Evolutionary conservation across 805 yeast genomes (phyloP), one percentile per base, ranked within the genome.

Genomic region (Monosporozyma unispora): DNA sequence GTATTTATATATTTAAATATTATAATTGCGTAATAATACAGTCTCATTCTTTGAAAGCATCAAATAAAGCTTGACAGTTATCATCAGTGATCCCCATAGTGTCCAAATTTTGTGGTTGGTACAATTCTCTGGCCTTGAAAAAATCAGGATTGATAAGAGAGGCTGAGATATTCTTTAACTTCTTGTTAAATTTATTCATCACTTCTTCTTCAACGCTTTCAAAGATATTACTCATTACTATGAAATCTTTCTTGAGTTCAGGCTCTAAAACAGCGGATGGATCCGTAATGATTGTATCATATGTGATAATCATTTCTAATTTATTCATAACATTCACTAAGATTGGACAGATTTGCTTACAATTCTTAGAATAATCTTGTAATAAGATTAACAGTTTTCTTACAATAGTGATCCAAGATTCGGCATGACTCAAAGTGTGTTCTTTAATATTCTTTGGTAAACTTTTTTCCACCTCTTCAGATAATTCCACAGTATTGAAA

Each of bases 91-190:
- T 47, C 28, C 66, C 66, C 16, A 60, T 43, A 3, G 57, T 57
- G 7, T 51, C 52, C 14, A 56, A 50, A 41, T 54, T 50, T 14
- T 37, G 31, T 11, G 58, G 48, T 28, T 41, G 47, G 45, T 49
- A 59, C 23, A 57, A 57, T 33, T 51, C 51, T 40, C 67, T 54
- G 41, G 58, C 56, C 9, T 50, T 46, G 40, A 60, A 63, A 37
- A 62, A 63, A 40, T 63, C 66, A 25, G 59, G 47, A 47, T 59
- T 62, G 16, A 63, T 63, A 25, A 63, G 49, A 7, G 67, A 63
- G 45, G 62, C 66, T 31, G 67, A 63, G 10, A 63, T 61, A 10
- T 44, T 57, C n/a, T 54, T 55, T 21, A 63, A 47, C 41, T 58
- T 62, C 3, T 47, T 47, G 14, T 54, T 54, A 12, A 51, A 51